Evolutionary conservation across 306 rosid genomes (phyloP).

Genomic region (Acacia melanoxylon): DNA sequence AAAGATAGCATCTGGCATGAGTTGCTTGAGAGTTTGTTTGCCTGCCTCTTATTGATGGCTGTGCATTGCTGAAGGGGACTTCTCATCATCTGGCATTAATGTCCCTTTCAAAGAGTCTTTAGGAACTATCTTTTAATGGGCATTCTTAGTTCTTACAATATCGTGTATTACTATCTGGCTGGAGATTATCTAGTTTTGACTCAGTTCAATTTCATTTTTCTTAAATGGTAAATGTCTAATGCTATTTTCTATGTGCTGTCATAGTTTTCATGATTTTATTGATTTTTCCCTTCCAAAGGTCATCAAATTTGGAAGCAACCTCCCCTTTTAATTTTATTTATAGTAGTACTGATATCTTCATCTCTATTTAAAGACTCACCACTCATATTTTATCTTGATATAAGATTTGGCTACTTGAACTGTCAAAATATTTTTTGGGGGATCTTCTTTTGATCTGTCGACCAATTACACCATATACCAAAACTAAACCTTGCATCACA

Average conservation of each 20-base stretch:
- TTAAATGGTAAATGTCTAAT: not conserved
- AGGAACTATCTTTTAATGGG: not conserved
- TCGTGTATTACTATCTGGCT: not conserved
- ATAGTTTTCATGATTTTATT: not conserved
- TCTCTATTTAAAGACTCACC: constrained; percentile 14
- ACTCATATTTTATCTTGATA: constrained; percentile 16
- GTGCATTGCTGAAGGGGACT: constrained; percentile 16
- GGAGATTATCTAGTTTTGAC: not conserved
- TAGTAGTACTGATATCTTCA: constrained; percentile 17
- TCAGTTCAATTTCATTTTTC: not conserved
- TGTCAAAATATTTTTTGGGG: not conserved
- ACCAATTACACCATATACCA: not conserved
- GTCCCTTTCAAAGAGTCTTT: not conserved
- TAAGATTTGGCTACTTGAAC: not conserved
- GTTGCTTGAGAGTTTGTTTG: constrained; percentile 6
- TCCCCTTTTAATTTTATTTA: constrained; percentile 2
- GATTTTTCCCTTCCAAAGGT: constrained; percentile 7
- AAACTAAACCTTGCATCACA: constrained; percentile 1
- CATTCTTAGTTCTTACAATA: constrained; percentile 2
- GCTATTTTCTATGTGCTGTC: not conserved
- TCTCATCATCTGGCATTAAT: constrained; percentile 8
- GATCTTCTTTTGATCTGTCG: not conserved
- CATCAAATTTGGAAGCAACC: constrained; percentile 12
- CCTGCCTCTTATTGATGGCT: not conserved
- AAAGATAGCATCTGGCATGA: constrained; percentile 15